Evolutionary conservation across 164 flowering plant genomes (phyloP).

Genomic region (Magnolia sinica): DNA sequence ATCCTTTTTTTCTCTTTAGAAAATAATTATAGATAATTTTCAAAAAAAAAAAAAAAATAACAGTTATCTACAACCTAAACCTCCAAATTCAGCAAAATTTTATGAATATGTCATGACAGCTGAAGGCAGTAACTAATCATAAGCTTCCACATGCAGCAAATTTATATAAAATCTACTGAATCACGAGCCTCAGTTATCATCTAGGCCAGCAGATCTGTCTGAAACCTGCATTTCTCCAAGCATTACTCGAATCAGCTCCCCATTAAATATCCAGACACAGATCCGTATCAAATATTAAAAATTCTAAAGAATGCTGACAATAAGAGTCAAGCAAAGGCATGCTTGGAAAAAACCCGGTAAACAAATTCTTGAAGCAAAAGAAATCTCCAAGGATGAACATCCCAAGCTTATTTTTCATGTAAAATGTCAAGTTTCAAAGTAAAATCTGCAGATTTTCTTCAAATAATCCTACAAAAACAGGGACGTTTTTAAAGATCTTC

Average conservation of each 20-base stretch:
- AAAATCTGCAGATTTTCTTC: too few species aligned
- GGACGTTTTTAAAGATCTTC: too few species aligned
- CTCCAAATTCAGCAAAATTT: background rate
- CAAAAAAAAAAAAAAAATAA: background rate
- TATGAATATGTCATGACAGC: background rate
- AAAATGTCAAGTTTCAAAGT: too few species aligned
- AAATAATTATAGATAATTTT: background rate
- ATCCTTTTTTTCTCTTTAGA: background rate
- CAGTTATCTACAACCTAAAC: background rate
- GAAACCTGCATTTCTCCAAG: background rate
- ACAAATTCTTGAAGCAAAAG: background rate
- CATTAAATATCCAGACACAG: background rate
- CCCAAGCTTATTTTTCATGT: too few species aligned
- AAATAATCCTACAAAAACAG: too few species aligned
- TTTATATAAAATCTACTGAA: background rate
- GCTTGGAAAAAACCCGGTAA: background rate
- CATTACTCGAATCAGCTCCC: background rate
- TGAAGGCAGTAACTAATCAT: background rate
- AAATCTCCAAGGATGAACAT: too few species aligned
- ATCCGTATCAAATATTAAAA: background rate
- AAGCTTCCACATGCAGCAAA: background rate
- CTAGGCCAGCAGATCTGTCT: background rate
- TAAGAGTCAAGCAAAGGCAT: background rate
- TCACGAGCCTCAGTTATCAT: background rate
- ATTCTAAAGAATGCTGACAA: background rate